phyloP scores from a whole-genome alignment of 2,329 filamentous ascomycete genomes.

The Beauveria caledonica region DNA sequence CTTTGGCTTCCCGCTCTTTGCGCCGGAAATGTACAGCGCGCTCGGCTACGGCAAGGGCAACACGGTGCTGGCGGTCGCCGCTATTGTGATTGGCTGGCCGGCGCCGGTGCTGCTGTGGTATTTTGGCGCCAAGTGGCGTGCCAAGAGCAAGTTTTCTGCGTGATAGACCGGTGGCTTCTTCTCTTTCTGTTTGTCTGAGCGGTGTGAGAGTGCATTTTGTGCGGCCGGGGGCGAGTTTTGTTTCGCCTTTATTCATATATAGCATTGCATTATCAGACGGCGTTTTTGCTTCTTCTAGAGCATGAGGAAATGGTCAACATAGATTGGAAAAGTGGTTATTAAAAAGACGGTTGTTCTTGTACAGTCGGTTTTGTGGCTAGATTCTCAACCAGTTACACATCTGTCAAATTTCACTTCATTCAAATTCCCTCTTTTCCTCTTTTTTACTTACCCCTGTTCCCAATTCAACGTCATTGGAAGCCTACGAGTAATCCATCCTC shows the following conservation, averaged over 20 bases:
- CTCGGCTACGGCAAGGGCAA: conserved; percentile 36
- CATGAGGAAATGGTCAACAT: neutral
- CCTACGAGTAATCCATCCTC: conserved; percentile 37
- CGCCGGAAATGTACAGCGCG: conserved; percentile 34
- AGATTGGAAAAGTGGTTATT: neutral
- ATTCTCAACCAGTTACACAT: neutral
- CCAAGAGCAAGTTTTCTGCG: conserved; percentile 19
- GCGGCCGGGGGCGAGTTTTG: neutral
- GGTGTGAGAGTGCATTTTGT: neutral
- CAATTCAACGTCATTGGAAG: neutral
- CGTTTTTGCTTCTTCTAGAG: neutral
- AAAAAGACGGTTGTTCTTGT: neutral
- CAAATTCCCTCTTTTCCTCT: neutral
- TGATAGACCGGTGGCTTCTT: conserved; percentile 1
- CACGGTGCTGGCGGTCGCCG: conserved; percentile 33
- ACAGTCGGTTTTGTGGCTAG: neutral
- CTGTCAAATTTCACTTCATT: neutral
- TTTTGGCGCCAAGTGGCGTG: conserved; percentile 33
- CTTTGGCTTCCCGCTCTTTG: conserved; percentile 45
- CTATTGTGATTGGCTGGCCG: conserved; percentile 33
- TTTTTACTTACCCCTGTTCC: neutral
- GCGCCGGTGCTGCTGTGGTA: conserved; percentile 36
- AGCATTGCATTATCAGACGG: neutral
- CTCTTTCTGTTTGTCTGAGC: neutral
- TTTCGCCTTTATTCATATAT: neutral